A percentile compares a stretch with the other conserved stretches of the same genome.
Conservation (phyloP, 768 basidiomycete species). For the Psilocybe azurescens region DNA sequence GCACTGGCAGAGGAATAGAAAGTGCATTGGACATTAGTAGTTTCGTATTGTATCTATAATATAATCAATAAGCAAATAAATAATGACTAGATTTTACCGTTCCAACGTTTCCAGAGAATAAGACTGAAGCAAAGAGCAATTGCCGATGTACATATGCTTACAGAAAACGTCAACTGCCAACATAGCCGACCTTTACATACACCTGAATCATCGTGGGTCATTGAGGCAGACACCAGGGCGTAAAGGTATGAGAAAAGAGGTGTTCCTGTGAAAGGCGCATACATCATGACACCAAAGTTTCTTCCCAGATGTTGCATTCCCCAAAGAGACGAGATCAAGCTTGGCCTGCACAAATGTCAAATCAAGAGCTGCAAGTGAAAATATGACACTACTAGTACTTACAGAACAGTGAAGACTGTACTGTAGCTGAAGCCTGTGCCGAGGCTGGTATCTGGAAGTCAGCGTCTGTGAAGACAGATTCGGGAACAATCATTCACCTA, state of each 20-base stretch:
- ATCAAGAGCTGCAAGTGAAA: conserved; percentile 7
- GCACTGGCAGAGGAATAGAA: background rate
- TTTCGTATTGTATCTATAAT: background rate
- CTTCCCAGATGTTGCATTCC: conserved; percentile 72
- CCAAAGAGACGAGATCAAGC: conserved; percentile 75
- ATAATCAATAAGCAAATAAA: background rate
- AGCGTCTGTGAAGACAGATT: background rate
- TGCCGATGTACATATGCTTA: conserved; percentile 47
- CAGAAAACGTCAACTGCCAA: conserved; percentile 70
- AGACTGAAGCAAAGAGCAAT: conserved; percentile 49
- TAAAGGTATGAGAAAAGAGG: conserved; percentile 81
- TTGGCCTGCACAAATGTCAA: conserved; percentile 51
- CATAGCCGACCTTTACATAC: conserved; percentile 66
- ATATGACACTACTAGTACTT: conserved; percentile 32
- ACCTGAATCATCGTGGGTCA: conserved; percentile 40
- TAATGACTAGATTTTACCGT: conserved; percentile 42
- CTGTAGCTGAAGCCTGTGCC: conserved; percentile 77
- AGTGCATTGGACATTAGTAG: background rate
- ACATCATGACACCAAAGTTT: conserved; percentile 78
- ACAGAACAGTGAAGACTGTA: conserved; percentile 73
- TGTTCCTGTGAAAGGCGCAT: conserved; percentile 78
- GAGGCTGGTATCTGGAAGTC: conserved; percentile 43
- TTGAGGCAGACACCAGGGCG: conserved; percentile 65
- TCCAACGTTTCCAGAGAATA: conserved; percentile 70
- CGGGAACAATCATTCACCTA: conserved; percentile 48